phyloP scores from a whole-genome alignment of 2,329 filamentous ascomycete genomes.

The Cryphonectria carpinicola region DNA sequence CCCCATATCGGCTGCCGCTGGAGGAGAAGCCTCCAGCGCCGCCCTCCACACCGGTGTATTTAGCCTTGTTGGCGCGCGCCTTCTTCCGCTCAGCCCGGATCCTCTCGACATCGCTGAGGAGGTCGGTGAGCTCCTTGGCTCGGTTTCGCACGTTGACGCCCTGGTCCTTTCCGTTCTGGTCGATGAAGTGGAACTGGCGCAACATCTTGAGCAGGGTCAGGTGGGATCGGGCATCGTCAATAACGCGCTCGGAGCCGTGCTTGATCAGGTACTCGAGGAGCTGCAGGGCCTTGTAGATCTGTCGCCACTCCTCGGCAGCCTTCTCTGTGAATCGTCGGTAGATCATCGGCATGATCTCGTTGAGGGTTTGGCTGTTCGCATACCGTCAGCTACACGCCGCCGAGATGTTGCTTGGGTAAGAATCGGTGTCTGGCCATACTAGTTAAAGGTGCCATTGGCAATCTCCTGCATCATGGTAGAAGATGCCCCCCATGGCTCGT shows the following conservation, averaged over 20 bases:
- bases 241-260: conserved; percentile 95
- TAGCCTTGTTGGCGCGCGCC: conserved; percentile 84
- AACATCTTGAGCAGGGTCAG: conserved; percentile 97
- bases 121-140: conserved; percentile 91
- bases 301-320: conserved; percentile 95
- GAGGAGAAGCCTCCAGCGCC: conserved; percentile 63
- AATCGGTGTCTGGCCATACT: conserved; percentile 62
- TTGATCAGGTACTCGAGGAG: conserved; percentile 94
- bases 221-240: conserved; percentile 95
- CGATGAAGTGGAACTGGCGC: conserved; percentile 96
- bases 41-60: conserved; percentile 93
- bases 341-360: conserved; percentile 99
- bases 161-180: conserved; percentile 96
- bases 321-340: conserved; percentile 99
- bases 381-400: conserved; percentile 22
- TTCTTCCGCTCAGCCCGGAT: conserved; percentile 88
- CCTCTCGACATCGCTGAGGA: conserved; percentile 89
- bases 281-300: conserved; percentile 98
- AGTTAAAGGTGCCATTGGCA: conserved; percentile 96
- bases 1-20: conserved; percentile 71
- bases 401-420: background rate
- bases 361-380: conserved; percentile 78
- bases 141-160: conserved; percentile 97
- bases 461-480: conserved; percentile 95
- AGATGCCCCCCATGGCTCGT: conserved; percentile 93